Percentiles rank a stretch among this genome's conserved stretches.
These are phyloP conservation scores for Aphanomyces astaci DNA, from an alignment of 352 stramenopile species.

Conservation along the genomic window DNA sequence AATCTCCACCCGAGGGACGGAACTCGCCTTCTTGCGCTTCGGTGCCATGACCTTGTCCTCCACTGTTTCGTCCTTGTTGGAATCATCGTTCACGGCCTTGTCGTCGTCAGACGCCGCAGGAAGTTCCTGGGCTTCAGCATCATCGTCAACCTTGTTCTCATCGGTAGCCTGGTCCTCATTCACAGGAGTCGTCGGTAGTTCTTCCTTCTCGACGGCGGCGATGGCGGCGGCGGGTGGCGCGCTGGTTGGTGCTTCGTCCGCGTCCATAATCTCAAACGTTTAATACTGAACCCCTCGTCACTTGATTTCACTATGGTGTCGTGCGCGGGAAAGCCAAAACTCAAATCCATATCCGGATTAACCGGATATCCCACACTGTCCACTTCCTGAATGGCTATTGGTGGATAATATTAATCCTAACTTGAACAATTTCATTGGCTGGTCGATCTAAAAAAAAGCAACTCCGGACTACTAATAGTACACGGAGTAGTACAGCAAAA, in stretches of 20 bases:
- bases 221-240: background rate
- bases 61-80: background rate
- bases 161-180: too few species aligned
- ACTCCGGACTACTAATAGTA: too few species aligned
- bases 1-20: background rate
- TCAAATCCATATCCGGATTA: background rate
- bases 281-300: background rate
- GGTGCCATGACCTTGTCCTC: too few species aligned
- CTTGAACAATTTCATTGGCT: too few species aligned
- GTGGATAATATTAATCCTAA: too few species aligned
- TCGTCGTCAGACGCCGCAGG: background rate
- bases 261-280: conserved; percentile 1
- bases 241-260: background rate
- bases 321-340: background rate
- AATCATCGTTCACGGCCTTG: background rate
- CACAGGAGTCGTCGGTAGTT: too few species aligned
- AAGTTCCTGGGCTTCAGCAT: background rate
- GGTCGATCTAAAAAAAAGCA: too few species aligned
- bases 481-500: too few species aligned
- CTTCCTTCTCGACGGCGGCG: background rate
- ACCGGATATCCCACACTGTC: background rate
- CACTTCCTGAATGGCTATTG: background rate
- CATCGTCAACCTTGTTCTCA: background rate
- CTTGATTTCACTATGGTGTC: conserved; percentile 3
- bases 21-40: background rate